These are phyloP conservation scores for Malassezia arunalokei DNA, from an alignment of 1,284 basidiomycete species.

Conservation along the genomic window DNA sequence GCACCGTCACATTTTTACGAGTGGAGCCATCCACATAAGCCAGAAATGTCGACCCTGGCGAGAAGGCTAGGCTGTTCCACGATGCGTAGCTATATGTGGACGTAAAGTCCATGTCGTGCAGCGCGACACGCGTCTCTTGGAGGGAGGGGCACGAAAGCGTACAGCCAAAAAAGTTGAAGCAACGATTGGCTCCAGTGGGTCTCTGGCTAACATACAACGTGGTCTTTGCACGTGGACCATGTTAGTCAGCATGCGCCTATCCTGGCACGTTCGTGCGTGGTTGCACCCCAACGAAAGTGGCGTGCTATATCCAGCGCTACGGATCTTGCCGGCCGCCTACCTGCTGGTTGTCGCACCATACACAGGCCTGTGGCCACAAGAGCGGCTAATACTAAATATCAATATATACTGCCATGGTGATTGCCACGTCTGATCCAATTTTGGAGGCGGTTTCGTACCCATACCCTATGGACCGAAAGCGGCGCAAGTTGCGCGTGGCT, in stretches of 20 bases:
- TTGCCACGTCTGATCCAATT: neutral
- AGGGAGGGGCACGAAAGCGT: neutral
- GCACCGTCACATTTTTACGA: constrained; percentile 17
- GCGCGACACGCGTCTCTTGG: too few species aligned
- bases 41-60: constrained; percentile 38
- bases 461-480: constrained; percentile 25
- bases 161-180: neutral
- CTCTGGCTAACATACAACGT: neutral
- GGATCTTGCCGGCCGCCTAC: too few species aligned
- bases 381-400: too few species aligned
- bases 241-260: neutral
- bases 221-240: neutral
- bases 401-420: neutral
- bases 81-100: constrained; percentile 28
- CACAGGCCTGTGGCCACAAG: neutral
- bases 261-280: neutral
- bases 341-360: too few species aligned
- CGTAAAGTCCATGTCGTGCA: constrained; percentile 31
- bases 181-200: neutral
- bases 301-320: too few species aligned
- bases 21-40: constrained; percentile 24
- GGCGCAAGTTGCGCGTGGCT: constrained; percentile 44
- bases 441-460: constrained; percentile 15
- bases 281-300: too few species aligned
- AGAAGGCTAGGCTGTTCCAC: constrained; percentile 27